Base-by-base conservation (phyloP, 2,329 filamentous ascomycete genomes). In the Blumeria graminis region DNA sequence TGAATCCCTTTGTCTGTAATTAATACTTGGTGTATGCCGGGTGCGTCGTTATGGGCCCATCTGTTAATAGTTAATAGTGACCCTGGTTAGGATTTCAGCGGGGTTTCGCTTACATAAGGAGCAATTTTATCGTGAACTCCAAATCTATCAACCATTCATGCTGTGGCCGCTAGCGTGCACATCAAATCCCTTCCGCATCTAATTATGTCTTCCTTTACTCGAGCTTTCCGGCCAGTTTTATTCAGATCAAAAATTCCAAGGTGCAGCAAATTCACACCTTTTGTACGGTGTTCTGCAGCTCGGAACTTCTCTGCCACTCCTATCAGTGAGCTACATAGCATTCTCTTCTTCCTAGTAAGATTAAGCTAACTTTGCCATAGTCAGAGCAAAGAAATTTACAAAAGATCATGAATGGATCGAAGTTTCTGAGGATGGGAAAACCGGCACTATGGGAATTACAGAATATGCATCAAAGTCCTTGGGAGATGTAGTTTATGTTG, bases 321-420 rank as follows among this genome's bases (percentile, higher is more conserved):
- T 57, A 55, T 60, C 68, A 60, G 70, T 71, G 65, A 70, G 72
- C 22, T 28, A 28, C 22, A 28, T 28, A 28, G 22, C 22, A 28
- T 28, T 28, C 22, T 28, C 22, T 28, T 28, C 22, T 28, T 28
- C 22, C 22, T 2, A 28, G 22, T 28, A 28, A 28, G 22, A 28
- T 28, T 28, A 4, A 28, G 22, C 22, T 28, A 28, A 28, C 22
- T 28, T 28, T 28, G 22, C 22, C 28, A 33, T 51, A 66, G 64
- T 58, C 51, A 61, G 61, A 54, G 62, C 55, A 61, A 90, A 92
- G 72, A 86, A 82, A 69, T 98, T 94, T 76, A 95, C 92, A 62
- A 84, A 89, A 69, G 90, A 95, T 68, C 92, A 98, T 75, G 92
- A 98, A 74, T 98, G 92, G 92, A 81, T 98, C 68, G 88, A 95